Evolutionary conservation across 768 basidiomycete genomes (phyloP), one percentile per base, ranked within the genome.

Genomic region (Lentinula lateritia): DNA sequence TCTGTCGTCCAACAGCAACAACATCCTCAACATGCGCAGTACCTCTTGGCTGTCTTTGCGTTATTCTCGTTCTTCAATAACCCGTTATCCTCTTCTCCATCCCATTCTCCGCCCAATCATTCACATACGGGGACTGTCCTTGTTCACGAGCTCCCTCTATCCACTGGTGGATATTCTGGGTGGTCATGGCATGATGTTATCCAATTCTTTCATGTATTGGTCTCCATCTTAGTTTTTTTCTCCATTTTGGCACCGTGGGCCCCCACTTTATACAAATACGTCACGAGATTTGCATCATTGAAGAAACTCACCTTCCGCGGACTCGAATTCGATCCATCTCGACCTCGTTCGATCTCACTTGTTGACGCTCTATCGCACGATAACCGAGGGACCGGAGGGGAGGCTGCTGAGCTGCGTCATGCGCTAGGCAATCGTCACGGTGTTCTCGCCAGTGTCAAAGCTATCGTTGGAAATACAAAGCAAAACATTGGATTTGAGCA

Each of bases 61-160:
- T 78, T 93, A 58, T 92, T 94, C 75, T 92, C 90, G 0, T 89
- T 93, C 74, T 90, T 92, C 78, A 92, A 90, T 66, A 89, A 87
- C 0, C 86, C 89, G 2, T 71, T 90, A 16, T 79, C 78, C 0
- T 71, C 75, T 6, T 65, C 70, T 34, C 67, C 70, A 9, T 59
- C 69, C 16, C 59, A 60, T 36, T 23, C 58, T 50, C 58, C 58
- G 23, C 55, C 71, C 3, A 70, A 71, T 35, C 83, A 87, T 55
- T 74, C 79, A 0, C 86, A 88, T 62, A 76, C 82, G 12, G 90
- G 89, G 6, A 73, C 78, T 7, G 85, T 90, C 13, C 73, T 89
- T 34, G 76, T 79, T 9, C 74, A 77, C 55, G 62, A 75, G 52
- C 66, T 68, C 34, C 67, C 73, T 53, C 61, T 43, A 67, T 28